Evolutionary conservation across 192 early-diverging fungal genomes (phyloP).

Genomic region (Podila epigama): DNA sequence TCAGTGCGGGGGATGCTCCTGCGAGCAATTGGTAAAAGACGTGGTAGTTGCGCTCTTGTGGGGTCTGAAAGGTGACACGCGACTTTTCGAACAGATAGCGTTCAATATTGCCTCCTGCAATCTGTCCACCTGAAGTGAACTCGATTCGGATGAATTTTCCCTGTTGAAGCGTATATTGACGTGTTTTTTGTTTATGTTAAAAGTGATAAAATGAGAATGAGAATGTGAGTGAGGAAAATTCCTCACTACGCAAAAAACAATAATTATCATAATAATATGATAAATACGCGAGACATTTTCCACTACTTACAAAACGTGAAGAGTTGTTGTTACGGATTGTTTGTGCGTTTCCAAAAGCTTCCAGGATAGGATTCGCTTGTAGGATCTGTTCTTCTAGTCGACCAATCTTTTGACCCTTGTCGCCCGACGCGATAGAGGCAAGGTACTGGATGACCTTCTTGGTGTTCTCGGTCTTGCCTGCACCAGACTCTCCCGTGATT

Average conservation of each 20-base stretch:
- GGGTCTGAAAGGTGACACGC: slow-evolving; percentile 90
- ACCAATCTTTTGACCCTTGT: slow-evolving; percentile 56
- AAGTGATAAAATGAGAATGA: not conserved
- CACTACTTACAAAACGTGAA: slow-evolving; percentile 87
- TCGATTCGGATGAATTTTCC: slow-evolving; percentile 99
- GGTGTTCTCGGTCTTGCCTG: slow-evolving; percentile 99
- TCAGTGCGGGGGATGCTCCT: slow-evolving; percentile 75
- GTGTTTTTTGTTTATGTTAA: not conserved
- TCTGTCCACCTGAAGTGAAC: slow-evolving; percentile 78
- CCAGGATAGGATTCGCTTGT: slow-evolving; percentile 96
- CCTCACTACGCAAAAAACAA: not conserved
- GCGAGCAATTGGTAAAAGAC: slow-evolving; percentile 98
- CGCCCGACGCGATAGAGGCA: slow-evolving; percentile 82
- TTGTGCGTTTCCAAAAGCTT: slow-evolving; percentile 98
- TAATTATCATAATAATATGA: not conserved
- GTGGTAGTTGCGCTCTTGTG: slow-evolving; percentile 95
- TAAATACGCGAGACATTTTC: not conserved
- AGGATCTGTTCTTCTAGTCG: slow-evolving; percentile 91
- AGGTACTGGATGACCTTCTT: slow-evolving; percentile 99
- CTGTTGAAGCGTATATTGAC: slow-evolving; percentile 22
- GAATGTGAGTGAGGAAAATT: not conserved
- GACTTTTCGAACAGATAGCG: slow-evolving; percentile 98
- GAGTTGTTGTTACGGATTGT: slow-evolving; percentile 99
- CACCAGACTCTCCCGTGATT: slow-evolving; percentile 99
- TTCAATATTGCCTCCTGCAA: slow-evolving; percentile 96